These are phyloP conservation scores for Heimioporus sp. DNA, from an alignment of 768 basidiomycete genomes.

Conservation along the genomic window DNA sequence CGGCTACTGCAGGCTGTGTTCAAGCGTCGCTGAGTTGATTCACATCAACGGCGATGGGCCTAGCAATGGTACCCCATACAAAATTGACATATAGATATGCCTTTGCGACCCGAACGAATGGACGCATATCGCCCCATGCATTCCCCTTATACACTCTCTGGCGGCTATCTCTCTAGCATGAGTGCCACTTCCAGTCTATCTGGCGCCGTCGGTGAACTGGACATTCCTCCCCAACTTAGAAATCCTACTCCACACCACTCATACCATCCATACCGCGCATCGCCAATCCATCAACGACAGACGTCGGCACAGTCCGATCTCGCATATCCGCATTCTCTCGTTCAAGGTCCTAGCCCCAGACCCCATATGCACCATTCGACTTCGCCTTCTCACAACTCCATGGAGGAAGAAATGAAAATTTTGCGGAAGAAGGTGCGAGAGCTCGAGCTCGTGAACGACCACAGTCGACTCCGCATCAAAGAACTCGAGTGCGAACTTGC, in stretches of 20 bases:
- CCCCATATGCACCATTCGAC: slow-evolving; percentile 17
- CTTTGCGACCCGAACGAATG: slow-evolving; percentile 38
- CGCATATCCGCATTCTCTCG: slow-evolving; percentile 15
- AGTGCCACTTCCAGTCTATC: slow-evolving; percentile 49
- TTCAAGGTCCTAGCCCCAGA: slow-evolving; percentile 17
- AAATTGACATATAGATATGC: slow-evolving; percentile 28
- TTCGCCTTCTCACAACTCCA: slow-evolving; percentile 20
- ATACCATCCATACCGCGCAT: slow-evolving; percentile 25
- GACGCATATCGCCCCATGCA: slow-evolving; percentile 36
- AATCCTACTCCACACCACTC: slow-evolving; percentile 29
- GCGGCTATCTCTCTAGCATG: slow-evolving; percentile 42
- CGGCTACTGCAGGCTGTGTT: slow-evolving; percentile 28
- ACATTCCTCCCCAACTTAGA: slow-evolving; percentile 35
- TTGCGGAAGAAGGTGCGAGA: slow-evolving; percentile 61
- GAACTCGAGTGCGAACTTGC: slow-evolving; percentile 48
- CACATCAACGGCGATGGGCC: slow-evolving; percentile 23
- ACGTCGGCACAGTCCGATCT: slow-evolving; percentile 21
- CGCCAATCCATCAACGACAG: slow-evolving; percentile 22
- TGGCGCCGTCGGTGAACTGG: slow-evolving; percentile 60
- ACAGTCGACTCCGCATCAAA: slow-evolving; percentile 44
- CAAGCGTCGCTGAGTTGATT: slow-evolving; percentile 28
- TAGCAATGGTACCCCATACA: slow-evolving; percentile 27
- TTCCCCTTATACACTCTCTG: slow-evolving; percentile 30
- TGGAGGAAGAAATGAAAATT: slow-evolving; percentile 50
- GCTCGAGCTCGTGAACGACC: slow-evolving; percentile 59